These are phyloP conservation scores for Dipteronia sinensis DNA, from an alignment of 345 rosid species.

Conservation along the genomic window DNA sequence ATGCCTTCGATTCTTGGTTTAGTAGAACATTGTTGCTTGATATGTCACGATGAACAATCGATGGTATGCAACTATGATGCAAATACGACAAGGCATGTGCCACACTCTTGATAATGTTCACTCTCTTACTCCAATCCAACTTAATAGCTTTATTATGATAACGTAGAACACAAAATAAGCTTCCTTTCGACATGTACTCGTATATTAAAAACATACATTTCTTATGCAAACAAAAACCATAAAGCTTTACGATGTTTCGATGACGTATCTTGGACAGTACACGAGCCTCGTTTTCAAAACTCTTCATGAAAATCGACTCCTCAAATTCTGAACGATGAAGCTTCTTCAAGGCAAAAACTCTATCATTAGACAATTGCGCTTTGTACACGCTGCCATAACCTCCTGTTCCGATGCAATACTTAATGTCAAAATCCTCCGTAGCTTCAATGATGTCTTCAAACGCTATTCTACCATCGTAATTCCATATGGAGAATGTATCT, in stretches of 20 bases:
- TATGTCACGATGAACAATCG: slow-evolving; percentile 10
- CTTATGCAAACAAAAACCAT: slow-evolving; percentile 1
- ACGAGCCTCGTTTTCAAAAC: background rate
- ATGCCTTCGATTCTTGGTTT: background rate
- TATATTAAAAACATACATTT: background rate
- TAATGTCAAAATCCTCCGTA: no score
- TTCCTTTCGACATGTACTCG: background rate
- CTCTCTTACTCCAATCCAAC: slow-evolving; percentile 1
- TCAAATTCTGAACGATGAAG: background rate
- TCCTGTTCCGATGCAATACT: no score
- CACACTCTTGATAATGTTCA: background rate
- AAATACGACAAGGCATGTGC: slow-evolving; percentile 2
- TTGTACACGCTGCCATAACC: background rate
- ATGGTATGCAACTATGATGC: background rate
- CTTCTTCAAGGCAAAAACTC: slow-evolving; percentile 8
- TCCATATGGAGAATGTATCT: background rate
- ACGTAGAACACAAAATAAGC: background rate
- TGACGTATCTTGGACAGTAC: background rate
- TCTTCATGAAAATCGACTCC: background rate
- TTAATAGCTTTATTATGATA: background rate
- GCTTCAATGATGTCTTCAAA: background rate
- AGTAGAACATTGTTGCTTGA: slow-evolving; percentile 7
- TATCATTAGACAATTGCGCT: background rate
- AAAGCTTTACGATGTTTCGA: background rate
- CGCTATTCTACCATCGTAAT: background rate